A percentile compares a stretch with the other conserved stretches of the same genome.
phyloP scores from a whole-genome alignment of 768 basidiomycete species.

The Coprinellus aureogranulatus region DNA sequence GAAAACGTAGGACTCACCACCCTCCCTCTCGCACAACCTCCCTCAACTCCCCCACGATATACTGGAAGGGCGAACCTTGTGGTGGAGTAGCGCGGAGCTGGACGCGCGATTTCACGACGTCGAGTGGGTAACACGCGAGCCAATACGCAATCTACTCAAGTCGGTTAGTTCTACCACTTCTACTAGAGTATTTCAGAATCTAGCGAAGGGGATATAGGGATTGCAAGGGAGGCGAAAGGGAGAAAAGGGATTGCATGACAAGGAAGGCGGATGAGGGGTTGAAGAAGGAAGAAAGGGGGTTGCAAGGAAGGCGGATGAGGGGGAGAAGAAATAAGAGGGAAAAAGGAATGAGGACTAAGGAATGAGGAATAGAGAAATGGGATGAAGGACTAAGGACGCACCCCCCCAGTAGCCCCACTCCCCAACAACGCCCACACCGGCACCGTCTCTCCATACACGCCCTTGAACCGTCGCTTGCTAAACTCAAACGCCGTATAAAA shows the following conservation, averaged over 20 bases:
- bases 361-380: too few species aligned
- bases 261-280: too few species aligned
- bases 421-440: slow-evolving; percentile 85
- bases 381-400: slow-evolving; percentile 38
- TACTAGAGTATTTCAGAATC: too few species aligned
- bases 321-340: not conserved
- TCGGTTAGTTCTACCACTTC: not conserved
- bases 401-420: slow-evolving; percentile 81
- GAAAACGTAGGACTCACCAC: slow-evolving; percentile 44
- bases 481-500: slow-evolving; percentile 88
- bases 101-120: slow-evolving; percentile 88
- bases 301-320: slow-evolving; percentile 1
- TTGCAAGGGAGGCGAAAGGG: too few species aligned
- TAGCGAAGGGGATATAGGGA: too few species aligned
- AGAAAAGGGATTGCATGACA: too few species aligned
- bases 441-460: slow-evolving; percentile 60
- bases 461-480: slow-evolving; percentile 73
- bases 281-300: not conserved
- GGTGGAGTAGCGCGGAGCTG: slow-evolving; percentile 79
- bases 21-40: slow-evolving; percentile 70
- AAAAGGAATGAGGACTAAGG: not conserved
- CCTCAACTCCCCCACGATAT: slow-evolving; percentile 71
- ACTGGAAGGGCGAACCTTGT: slow-evolving; percentile 66
- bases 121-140: slow-evolving; percentile 89
- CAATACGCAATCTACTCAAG: slow-evolving; percentile 82